Percentiles rank a stretch among this genome's conserved stretches.
These are phyloP conservation scores for Kodamaea kakaduensis DNA, from an alignment of 805 yeast species.

Conservation along the genomic window DNA sequence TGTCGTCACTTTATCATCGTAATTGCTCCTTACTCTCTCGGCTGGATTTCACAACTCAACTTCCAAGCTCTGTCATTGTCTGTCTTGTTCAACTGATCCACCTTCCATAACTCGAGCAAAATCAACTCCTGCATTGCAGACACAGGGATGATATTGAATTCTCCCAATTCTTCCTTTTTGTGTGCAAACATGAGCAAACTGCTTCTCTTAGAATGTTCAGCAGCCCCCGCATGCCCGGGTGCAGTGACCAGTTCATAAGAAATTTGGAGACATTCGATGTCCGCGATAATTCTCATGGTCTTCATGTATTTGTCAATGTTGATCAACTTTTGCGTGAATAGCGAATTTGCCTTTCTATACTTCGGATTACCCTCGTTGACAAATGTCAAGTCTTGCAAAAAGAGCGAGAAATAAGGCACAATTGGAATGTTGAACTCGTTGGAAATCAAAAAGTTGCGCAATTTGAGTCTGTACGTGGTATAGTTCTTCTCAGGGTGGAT, in stretches of 20 bases:
- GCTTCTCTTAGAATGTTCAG: constrained; percentile 15
- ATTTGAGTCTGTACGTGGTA: constrained; percentile 59
- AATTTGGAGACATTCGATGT: constrained; percentile 64
- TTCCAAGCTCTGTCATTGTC: constrained; percentile 73
- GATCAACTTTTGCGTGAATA: constrained; percentile 55
- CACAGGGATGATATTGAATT: constrained; percentile 36
- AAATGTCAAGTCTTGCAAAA: constrained; percentile 75
- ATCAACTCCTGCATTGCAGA: constrained; percentile 55
- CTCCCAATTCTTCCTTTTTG: constrained; percentile 23
- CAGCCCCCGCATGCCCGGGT: constrained; percentile 5
- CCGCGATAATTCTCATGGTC: constrained; percentile 61
- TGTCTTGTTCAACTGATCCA: constrained; percentile 52
- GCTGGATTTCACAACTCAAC: constrained; percentile 56
- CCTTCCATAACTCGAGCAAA: constrained; percentile 66
- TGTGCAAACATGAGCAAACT: constrained; percentile 20
- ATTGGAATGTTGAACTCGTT: constrained; percentile 54
- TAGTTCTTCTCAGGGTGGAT: constrained; percentile 76
- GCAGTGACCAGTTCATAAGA: constrained; percentile 34
- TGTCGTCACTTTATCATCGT: no score
- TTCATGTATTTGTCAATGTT: constrained; percentile 72
- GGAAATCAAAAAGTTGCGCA: constrained; percentile 50
- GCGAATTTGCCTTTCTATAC: constrained; percentile 56
- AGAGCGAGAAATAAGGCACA: constrained; percentile 73
- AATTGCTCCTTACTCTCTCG: no score
- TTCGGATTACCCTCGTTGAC: constrained; percentile 79